Evolutionary conservation across 2,329 filamentous ascomycete species (phyloP), one percentile per base, ranked within the genome.

Genomic region (Fusarium brevicatenulatum): DNA sequence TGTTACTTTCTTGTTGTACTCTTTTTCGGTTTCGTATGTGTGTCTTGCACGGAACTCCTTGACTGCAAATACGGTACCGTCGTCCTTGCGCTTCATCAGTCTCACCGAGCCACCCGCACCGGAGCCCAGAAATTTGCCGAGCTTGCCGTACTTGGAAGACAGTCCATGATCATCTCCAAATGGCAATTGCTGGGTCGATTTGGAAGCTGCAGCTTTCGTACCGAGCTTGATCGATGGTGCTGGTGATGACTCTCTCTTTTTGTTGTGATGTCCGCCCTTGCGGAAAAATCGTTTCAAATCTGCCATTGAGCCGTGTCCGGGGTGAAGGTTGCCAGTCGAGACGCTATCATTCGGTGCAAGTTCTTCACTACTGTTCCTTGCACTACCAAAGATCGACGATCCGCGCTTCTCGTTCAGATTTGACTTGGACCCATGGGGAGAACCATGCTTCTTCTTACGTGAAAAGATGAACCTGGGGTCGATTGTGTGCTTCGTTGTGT

Each of bases 211-310:
- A 9, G 85, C 88, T 76, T 85, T 89, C 9, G 81, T 82, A 9
- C 86, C 85, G 2, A 86, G 84, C 66, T 85, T 83, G 44, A 88
- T 80, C 19, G 89, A 87, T 12, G 70, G 70, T 10, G 89, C 88
- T 11, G 91, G 91, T 2, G 91, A 91, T 15, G 86, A 84, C 8
- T 92, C 87, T 36, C 92, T 90, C 73, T 93, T 94, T 66, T 91
- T 87, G 79, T 94, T 94, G 74, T 88, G 84, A 73, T 91, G 88
- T 5, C 90, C 89, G 58, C 92, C 90, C 68, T 94, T 91, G 82
- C 92, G 96, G 86, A 99, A 97, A 81, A 99, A 99, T n/a, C 96
- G 90, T 84, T 97, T 98, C 68, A 99, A 83, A 77, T 98, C 95
- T 7, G 93, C 92, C 93, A 98, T 98, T 9, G 96, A 98, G 28